These are phyloP conservation scores for Silene vulgaris DNA, from an alignment of 179 eudicot species.

Conservation along the genomic window DNA sequence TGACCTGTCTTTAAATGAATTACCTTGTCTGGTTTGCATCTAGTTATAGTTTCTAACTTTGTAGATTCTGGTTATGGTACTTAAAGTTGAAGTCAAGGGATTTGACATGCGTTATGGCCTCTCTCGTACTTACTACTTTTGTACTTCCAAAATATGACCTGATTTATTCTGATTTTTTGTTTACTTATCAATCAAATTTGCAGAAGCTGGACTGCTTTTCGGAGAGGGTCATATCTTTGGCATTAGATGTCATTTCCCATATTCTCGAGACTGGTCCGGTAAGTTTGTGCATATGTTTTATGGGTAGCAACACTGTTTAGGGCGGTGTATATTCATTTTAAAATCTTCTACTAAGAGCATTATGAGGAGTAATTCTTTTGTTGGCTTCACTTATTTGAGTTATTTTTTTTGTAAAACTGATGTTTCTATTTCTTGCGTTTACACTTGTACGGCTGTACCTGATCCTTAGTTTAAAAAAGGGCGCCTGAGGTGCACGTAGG, in stretches of 20 bases:
- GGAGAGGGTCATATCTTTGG: slow-evolving; percentile 64
- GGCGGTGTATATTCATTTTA: not conserved
- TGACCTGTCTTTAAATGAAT: not conserved
- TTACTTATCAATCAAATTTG: slow-evolving; percentile 7
- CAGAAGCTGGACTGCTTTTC: slow-evolving; percentile 59
- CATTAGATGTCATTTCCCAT: slow-evolving; percentile 73
- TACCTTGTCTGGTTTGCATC: not conserved
- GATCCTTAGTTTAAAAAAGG: too few relatives aligned
- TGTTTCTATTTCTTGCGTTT: slow-evolving; percentile 2
- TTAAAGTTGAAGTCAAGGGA: not conserved
- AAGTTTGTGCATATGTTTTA: slow-evolving; percentile 26
- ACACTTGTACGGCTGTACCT: not conserved
- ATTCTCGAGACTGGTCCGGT: slow-evolving; percentile 79
- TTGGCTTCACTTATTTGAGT: not conserved
- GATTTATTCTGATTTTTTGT: not conserved
- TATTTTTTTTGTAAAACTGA: not conserved
- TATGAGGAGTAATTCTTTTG: not conserved
- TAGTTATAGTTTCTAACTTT: slow-evolving; percentile 1
- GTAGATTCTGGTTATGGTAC: not conserved
- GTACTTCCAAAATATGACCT: not conserved
- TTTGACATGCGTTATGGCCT: not conserved
- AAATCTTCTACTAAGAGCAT: not conserved
- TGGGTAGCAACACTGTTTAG: not conserved
- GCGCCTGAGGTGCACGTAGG: too few relatives aligned
- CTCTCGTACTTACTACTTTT: not conserved